phyloP scores from a whole-genome alignment of 108 stramenopile species.

The Cyclotella atomus region DNA sequence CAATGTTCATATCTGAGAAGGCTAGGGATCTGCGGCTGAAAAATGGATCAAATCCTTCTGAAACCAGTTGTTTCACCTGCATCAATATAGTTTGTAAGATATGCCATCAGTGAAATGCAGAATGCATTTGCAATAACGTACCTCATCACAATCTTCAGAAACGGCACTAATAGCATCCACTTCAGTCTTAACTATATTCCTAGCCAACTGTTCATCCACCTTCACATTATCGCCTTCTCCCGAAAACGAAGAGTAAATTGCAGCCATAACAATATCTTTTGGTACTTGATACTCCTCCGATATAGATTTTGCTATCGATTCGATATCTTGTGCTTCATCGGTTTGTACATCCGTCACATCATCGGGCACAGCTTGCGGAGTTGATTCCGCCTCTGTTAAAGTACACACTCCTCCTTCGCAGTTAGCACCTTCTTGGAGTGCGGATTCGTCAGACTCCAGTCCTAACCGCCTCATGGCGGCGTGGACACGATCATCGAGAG shows the following conservation, averaged over 20 bases:
- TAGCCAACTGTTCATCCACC: conserved; percentile 66
- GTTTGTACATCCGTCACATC: no score
- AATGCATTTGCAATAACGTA: conserved; percentile 9
- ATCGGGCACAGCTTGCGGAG: no score
- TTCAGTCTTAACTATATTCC: conserved; percentile 73
- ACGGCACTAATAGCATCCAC: conserved; percentile 66
- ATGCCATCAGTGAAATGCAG: neutral
- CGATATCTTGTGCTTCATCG: conserved; percentile 36
- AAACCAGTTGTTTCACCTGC: conserved; percentile 52
- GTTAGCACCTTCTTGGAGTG: conserved; percentile 16
- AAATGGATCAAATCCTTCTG: conserved; percentile 74
- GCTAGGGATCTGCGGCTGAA: conserved; percentile 76
- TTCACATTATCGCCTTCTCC: conserved; percentile 20
- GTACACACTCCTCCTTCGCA: conserved; percentile 6
- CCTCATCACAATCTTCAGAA: conserved; percentile 64
- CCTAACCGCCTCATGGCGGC: conserved; percentile 84
- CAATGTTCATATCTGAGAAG: conserved; percentile 77
- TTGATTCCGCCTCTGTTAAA: no score
- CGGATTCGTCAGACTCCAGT: conserved; percentile 28
- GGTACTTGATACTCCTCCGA: conserved; percentile 71
- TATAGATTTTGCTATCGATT: conserved; percentile 53
- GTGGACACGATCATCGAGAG: conserved; percentile 78
- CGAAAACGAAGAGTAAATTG: conserved; percentile 67
- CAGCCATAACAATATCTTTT: conserved; percentile 68
- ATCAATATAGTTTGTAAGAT: neutral